Base-by-base conservation (phyloP, 208 protist species). In the Trypanosoma rangeli region DNA sequence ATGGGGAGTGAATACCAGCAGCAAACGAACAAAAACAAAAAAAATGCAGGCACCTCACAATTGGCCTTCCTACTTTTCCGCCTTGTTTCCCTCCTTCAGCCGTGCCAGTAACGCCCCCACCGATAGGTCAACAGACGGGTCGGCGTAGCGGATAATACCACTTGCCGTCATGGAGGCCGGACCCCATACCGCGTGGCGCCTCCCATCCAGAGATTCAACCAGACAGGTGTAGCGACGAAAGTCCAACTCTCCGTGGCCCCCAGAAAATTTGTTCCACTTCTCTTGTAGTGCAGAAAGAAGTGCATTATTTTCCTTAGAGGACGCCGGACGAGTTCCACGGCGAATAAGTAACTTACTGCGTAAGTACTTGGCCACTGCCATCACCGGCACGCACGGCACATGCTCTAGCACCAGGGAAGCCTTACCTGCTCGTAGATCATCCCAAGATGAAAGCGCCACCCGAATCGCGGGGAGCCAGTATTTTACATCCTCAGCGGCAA, bases 261-360 rank as follows among this genome's bases (percentile, higher is more conserved):
- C 64, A 44, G 44, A 33, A 54, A 55, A 60, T 12, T 63, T 44
- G 29, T 60, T 33, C 66, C 63, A 69, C 50, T 62, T 10, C 7
- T 29, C 22, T 5, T 59, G 55, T 16, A 71, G 57, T 10, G 20
- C 52, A 24, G 63, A 39, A 26, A 73, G 55, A 48, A 69, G 66
- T 28, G 37, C 16, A 4, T 49, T 22, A 8, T 57, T 24, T 1
- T 26, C n/a, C 8, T 22, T 46, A 18, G 53, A 44, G 15, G 48
- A 44, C 39, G 24, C 42, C 22, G 55, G 57, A 48, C 67, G 65
- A 12, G 79, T 73, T 20, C 84, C 86, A 18, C 82, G 78, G 18
- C 86, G 83, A 31, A 89, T 57, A 56, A 87, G 24, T 24, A 82
- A 33, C 44, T 82, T 22, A 5, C 20, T 35, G 20, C 87, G 79